Base-by-base conservation (phyloP, 2,329 filamentous ascomycete species). In the Colletotrichum magnum region DNA sequence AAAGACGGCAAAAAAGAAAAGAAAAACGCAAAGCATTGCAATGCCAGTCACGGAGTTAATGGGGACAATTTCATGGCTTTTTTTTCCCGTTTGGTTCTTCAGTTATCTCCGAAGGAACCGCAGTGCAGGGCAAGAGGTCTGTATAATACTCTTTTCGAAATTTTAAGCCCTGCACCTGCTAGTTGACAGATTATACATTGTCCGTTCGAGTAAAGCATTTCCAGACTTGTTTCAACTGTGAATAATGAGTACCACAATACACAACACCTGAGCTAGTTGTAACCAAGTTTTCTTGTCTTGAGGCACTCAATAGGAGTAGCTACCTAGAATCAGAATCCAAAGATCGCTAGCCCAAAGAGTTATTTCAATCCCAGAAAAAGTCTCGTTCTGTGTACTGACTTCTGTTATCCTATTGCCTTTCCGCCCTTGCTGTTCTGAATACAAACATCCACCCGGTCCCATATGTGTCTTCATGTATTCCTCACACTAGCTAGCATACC, bases 31-130 rank as follows among this genome's bases (percentile, higher is more conserved):
- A 43, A 64, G 58, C 64, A 70, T 70, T 68, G 68, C 43, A 58
- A 43, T 68, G 53, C 56, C 26, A 70, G 58, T 68, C 58, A 70
- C 41, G 64, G 68, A 70, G 68, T 70, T 70, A 51, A 70, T 24
- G 61, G 70, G 68, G 61, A 26, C 53, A 43, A 32, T 52, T 71
- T 54, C 68, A 64, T 58, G 45, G 57, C 61, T 26, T 68, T 65
- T 52, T 53, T 67, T 68, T 50, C 54, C 54, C 39, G 61, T 70
- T 62, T 60, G 5, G 50, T 65, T 16, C 53, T 63, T 18, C 58
- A 52, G 21, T 24, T 24, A 64, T 59, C 45, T 36, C 32, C 24
- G 18, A 13, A 15, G 62, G 36, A 45, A 57, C 15, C 39, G 15
- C 51, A 53, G 47, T 52, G 41, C 47, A 60, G 57, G 68, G 32